Conservation (phyloP, 805 yeast genomes). For the Peterozyma toletana region DNA sequence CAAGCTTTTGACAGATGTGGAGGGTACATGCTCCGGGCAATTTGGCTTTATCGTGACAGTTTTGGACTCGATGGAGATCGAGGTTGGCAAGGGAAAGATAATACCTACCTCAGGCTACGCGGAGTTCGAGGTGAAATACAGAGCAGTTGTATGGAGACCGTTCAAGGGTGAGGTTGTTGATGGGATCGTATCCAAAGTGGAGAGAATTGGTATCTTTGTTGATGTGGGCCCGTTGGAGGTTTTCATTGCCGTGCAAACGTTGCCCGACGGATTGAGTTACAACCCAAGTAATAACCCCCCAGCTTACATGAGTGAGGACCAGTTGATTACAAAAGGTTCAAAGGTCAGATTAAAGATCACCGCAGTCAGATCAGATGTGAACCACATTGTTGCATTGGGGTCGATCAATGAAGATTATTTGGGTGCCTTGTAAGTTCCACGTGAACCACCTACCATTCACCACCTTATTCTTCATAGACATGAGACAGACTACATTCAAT, state of each 20-base stretch:
- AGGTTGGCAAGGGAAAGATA: slow-evolving; percentile 90
- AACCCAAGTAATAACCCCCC: slow-evolving; percentile 97
- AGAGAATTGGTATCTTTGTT: slow-evolving; percentile 93
- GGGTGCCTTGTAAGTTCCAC: slow-evolving; percentile 59
- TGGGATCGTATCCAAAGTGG: slow-evolving; percentile 90
- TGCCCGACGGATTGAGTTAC: slow-evolving; percentile 89
- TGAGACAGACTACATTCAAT: too few relatives aligned
- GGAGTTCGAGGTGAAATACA: slow-evolving; percentile 90
- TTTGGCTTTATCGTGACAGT: slow-evolving; percentile 97
- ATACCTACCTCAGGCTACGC: slow-evolving; percentile 92
- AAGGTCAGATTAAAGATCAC: slow-evolving; percentile 91
- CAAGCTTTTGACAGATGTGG: slow-evolving; percentile 89
- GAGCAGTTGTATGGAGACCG: slow-evolving; percentile 98
- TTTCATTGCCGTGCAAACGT: slow-evolving; percentile 89
- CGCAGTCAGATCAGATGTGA: slow-evolving; percentile 96
- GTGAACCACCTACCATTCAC: not conserved
- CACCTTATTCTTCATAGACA: too few relatives aligned
- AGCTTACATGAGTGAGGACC: slow-evolving; percentile 94
- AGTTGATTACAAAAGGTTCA: slow-evolving; percentile 89
- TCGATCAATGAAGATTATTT: slow-evolving; percentile 96
- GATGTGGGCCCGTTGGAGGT: slow-evolving; percentile 97
- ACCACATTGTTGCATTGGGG: slow-evolving; percentile 95
- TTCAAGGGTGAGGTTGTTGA: slow-evolving; percentile 99
- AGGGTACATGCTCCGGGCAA: slow-evolving; percentile 98
- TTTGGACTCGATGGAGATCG: slow-evolving; percentile 87